phyloP scores from a whole-genome alignment of 768 basidiomycete species.

The Pleurotus pulmonarius region DNA sequence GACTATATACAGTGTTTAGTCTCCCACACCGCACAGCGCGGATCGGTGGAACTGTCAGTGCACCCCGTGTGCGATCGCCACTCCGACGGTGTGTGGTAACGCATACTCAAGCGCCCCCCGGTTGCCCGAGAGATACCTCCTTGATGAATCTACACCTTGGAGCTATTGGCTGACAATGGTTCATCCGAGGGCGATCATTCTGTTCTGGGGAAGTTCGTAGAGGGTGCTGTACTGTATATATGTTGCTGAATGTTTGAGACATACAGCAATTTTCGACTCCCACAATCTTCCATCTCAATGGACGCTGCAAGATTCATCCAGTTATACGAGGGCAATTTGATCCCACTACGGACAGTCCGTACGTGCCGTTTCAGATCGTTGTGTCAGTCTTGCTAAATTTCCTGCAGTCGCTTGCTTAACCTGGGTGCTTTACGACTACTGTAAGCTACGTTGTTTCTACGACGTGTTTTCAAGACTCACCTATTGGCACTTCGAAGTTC shows the following conservation, averaged over 20 bases:
- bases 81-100: not conserved
- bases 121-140: too few relatives aligned
- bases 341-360: constrained; percentile 1
- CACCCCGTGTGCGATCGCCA: not conserved
- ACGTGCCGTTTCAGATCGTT: not conserved
- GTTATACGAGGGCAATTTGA: constrained; percentile 1
- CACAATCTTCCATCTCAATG: not conserved
- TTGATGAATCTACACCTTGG: too few relatives aligned
- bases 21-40: not conserved
- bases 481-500: constrained; percentile 14
- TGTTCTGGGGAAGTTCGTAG: too few relatives aligned
- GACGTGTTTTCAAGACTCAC: not conserved
- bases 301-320: not conserved
- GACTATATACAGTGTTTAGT: not conserved
- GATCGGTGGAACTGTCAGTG: not conserved
- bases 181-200: too few relatives aligned
- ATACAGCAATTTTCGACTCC: too few relatives aligned
- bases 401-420: constrained; percentile 27
- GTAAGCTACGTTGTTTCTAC: constrained; percentile 14
- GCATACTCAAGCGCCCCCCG: not conserved
- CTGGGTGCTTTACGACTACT: constrained; percentile 35
- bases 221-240: too few relatives aligned
- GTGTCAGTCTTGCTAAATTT: not conserved
- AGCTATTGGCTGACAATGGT: too few relatives aligned
- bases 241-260: too few relatives aligned